Conservation (phyloP, 306 rosid species). For the Pueraria montana region DNA sequence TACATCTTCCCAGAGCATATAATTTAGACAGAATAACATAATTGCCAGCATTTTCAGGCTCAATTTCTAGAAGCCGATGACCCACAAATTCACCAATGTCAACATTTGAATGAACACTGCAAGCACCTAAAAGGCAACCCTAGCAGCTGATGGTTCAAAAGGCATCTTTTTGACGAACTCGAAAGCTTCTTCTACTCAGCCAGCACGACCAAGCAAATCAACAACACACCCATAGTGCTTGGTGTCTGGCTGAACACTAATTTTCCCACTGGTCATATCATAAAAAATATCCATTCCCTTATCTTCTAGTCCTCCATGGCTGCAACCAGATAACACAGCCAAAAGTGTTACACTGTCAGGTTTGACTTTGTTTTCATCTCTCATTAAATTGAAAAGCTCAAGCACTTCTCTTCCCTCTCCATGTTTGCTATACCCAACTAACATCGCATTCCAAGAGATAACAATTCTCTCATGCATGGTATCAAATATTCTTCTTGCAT, state of each 20-base stretch:
- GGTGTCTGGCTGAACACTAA: conserved; percentile 70
- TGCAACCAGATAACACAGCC: conserved; percentile 91
- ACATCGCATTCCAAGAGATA: conserved; percentile 95
- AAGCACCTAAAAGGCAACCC: conserved; percentile 92
- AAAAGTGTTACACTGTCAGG: conserved; percentile 80
- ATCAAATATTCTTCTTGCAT: conserved; percentile 77
- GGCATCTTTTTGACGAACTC: conserved; percentile 68
- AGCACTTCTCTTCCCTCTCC: conserved; percentile 88
- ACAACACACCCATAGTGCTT: conserved; percentile 90
- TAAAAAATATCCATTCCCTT: conserved; percentile 74
- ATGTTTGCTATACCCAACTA: conserved; percentile 86
- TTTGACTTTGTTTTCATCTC: conserved; percentile 69
- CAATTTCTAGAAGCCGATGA: conserved; percentile 70
- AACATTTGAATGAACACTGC: conserved; percentile 75
- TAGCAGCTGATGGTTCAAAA: conserved; percentile 79
- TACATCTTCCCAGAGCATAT: conserved; percentile 93
- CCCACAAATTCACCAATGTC: conserved; percentile 79
- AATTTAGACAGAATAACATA: conserved; percentile 87
- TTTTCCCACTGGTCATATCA: conserved; percentile 63
- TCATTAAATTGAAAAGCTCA: conserved; percentile 75
- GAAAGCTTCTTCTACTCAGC: conserved; percentile 75
- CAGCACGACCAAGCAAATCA: conserved; percentile 91
- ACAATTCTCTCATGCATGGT: conserved; percentile 74
- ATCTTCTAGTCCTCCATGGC: conserved; percentile 87
- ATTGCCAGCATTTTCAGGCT: conserved; percentile 89